phyloP scores from a whole-genome alignment of 805 yeast species.

The Kluyveromyces wickerhamii region DNA sequence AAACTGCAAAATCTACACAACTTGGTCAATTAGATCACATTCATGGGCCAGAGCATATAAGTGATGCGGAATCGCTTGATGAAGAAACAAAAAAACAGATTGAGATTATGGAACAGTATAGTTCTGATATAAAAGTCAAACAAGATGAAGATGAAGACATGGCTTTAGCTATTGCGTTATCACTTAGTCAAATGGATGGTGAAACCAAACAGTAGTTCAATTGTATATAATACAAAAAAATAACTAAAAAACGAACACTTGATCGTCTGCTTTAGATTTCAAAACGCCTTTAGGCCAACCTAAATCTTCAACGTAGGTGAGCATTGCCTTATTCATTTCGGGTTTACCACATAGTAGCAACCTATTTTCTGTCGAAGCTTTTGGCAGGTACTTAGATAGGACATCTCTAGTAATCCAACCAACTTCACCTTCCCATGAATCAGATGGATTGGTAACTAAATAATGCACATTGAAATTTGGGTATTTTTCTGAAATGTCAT shows the following conservation, averaged over 20 bases:
- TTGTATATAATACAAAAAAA: background rate
- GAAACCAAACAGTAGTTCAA: background rate
- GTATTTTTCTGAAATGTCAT: conserved; percentile 55
- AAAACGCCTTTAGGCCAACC: conserved; percentile 48
- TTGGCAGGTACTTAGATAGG: conserved; percentile 47
- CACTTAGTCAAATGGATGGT: conserved; percentile 22
- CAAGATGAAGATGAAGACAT: conserved; percentile 22
- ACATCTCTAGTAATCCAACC: conserved; percentile 58
- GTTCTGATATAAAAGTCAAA: background rate
- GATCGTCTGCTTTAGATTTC: conserved; percentile 42
- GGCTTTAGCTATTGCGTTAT: conserved; percentile 28
- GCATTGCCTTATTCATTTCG: conserved; percentile 50
- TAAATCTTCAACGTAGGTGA: conserved; percentile 43
- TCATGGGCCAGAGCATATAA: background rate
- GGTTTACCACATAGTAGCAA: conserved; percentile 71
- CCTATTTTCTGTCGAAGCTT: conserved; percentile 39
- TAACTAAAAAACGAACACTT: conserved; percentile 47
- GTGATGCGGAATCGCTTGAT: conserved; percentile 6
- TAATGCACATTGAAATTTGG: conserved; percentile 58
- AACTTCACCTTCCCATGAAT: conserved; percentile 45
- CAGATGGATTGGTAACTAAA: conserved; percentile 44
- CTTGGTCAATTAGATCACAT: conserved; percentile 5
- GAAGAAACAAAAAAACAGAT: conserved; percentile 5
- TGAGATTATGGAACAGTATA: background rate
- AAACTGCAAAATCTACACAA: conserved; percentile 6